These are phyloP conservation scores for Capsicum rhomboideum DNA, from an alignment of 257 asterid species.

Conservation along the genomic window DNA sequence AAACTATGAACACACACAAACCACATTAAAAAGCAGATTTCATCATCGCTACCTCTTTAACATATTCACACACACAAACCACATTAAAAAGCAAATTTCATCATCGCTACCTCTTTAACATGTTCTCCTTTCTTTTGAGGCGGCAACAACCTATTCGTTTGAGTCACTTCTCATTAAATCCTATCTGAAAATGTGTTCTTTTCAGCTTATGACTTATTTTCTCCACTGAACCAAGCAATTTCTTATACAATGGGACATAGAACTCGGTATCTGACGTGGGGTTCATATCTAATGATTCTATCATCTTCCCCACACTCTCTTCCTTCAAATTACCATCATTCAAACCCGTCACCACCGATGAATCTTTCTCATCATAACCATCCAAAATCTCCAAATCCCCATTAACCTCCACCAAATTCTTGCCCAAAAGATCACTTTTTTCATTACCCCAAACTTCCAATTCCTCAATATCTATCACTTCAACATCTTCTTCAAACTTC, in stretches of 20 bases:
- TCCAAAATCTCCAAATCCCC: no score
- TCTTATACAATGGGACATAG: slow-evolving; percentile 19
- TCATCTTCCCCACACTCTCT: slow-evolving; percentile 19
- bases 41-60: slow-evolving; percentile 36
- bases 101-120: slow-evolving; percentile 36
- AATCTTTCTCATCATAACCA: slow-evolving; percentile 11
- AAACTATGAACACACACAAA: not conserved
- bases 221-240: slow-evolving; percentile 7
- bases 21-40: not conserved
- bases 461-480: slow-evolving; percentile 44
- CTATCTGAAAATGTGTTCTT: slow-evolving; percentile 23
- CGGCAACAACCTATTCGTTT: slow-evolving; percentile 12
- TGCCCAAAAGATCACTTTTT: no score
- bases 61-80: not conserved
- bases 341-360: slow-evolving; percentile 18
- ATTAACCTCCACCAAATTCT: no score
- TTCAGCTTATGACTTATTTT: slow-evolving; percentile 21
- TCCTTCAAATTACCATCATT: slow-evolving; percentile 23
- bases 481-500: slow-evolving; percentile 16
- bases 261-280: slow-evolving; percentile 2
- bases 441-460: no score
- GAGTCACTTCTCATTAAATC: slow-evolving; percentile 9
- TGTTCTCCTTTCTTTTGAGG: slow-evolving; percentile 32
- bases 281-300: slow-evolving; percentile 8
- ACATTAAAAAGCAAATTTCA: not conserved